Evolutionary conservation across 2,329 filamentous ascomycete species (phyloP).

Genomic region (Metarhizium brunneum): DNA sequence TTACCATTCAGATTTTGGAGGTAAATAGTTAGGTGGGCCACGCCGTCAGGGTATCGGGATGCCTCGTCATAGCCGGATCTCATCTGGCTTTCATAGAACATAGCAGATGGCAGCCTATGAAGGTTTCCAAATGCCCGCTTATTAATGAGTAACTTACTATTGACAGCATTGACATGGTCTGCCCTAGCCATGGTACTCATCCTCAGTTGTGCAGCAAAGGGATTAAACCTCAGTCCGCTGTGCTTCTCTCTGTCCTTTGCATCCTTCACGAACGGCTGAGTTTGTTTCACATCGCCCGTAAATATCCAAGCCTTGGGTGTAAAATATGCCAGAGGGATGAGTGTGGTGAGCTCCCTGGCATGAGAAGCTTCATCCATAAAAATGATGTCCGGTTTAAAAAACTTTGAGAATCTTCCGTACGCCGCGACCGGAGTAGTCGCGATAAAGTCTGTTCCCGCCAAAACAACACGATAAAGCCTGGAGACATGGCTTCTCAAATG

Average conservation of each 20-base stretch:
- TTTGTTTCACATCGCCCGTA: conserved; percentile 36
- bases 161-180: conserved; percentile 20
- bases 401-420: conserved; percentile 23
- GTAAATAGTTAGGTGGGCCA: conserved; percentile 18
- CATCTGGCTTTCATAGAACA: conserved; percentile 34
- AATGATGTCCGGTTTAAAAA: conserved; percentile 73
- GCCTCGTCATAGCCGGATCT: conserved; percentile 16
- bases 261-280: conserved; percentile 30
- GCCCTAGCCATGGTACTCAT: conserved; percentile 31
- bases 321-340: conserved; percentile 35
- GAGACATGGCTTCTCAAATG: conserved; percentile 22
- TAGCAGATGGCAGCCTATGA: conserved; percentile 28
- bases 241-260: conserved; percentile 9
- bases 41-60: conserved; percentile 17
- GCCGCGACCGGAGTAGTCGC: conserved; percentile 37
- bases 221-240: conserved; percentile 19
- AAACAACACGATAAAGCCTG: conserved; percentile 27
- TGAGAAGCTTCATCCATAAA: conserved; percentile 67
- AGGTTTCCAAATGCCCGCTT: conserved; percentile 28
- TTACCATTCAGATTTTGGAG: conserved; percentile 17
- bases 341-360: conserved; percentile 33
- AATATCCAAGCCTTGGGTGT: conserved; percentile 34
- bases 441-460: conserved; percentile 32
- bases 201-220: conserved; percentile 21
- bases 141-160: conserved; percentile 25